Evolutionary conservation across 306 rosid species (phyloP), one percentile per base, ranked within the genome.

Genomic region (Herpetospermum pedunculosum): DNA sequence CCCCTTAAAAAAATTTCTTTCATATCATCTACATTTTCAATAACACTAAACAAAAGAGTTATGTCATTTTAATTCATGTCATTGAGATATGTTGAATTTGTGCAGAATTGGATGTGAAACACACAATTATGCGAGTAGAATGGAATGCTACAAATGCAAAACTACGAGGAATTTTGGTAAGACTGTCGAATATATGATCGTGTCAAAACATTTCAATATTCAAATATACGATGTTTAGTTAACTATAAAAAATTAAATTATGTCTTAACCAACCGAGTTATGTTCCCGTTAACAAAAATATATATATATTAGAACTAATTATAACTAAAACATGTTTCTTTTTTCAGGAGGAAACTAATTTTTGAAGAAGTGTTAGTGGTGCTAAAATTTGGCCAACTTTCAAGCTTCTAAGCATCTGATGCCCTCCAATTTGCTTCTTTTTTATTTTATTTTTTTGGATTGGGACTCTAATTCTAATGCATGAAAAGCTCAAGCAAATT

Each of bases 71-170:
- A 43, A 43, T 32, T 32, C 35, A 32, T 32, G 10, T 62, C 3
- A 1, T 35, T n/a, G 35, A 2, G 29, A 8, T 74, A 30, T 26
- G 67, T 73, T 72, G 53, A 75, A 77, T 59, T 78, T 85, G 58
- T 29, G 68, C 86, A 94, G 98, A 77, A 58, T 28, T 30, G 98
- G 91, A 73, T 94, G 99, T 71, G 96, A 92, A 83, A 80, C 80
- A 26, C 99, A 91, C 81, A 94, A 94, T 68, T 94, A 91, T 25
- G 99, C 99, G 23, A 84, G 88, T 76, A 86, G 99, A 84, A 74
- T 76, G 70, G 96, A 84, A 77, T 94, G 99, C 77, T 83, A 50
- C 63, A 91, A 83, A 80, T 94, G 99, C 97, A 87, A 82, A 75
- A 82, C 86, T 73, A 83, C 90, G 21, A 94, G 79, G 77, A 73